Evolutionary conservation across 768 basidiomycete species (phyloP).

Genomic region (Pholiota conissans): DNA sequence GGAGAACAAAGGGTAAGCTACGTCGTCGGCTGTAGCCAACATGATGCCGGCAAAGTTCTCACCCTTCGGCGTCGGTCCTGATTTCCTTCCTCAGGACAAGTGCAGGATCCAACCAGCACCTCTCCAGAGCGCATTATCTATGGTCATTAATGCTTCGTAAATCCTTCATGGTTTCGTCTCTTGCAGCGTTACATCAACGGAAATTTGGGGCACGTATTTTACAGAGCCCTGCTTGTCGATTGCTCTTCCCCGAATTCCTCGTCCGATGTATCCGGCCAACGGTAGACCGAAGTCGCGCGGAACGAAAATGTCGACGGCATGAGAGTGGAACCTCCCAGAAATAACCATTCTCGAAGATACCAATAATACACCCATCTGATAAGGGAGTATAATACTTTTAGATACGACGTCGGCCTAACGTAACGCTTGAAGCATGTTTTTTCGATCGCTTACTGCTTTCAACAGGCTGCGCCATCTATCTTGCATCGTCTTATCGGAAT

Average conservation of each 20-base stretch:
- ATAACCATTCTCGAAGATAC: neutral
- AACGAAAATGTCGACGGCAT: neutral
- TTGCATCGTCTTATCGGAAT: neutral
- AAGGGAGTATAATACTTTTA: neutral
- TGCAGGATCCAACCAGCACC: too few relatives aligned
- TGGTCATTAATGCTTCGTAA: neutral
- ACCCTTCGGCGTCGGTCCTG: too few relatives aligned
- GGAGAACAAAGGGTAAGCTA: too few relatives aligned
- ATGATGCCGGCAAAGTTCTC: too few relatives aligned
- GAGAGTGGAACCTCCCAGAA: neutral
- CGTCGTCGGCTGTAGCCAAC: too few relatives aligned
- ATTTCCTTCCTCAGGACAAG: too few relatives aligned
- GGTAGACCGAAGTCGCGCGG: neutral
- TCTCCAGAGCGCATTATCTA: too few relatives aligned
- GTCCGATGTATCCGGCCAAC: neutral
- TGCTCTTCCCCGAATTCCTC: neutral
- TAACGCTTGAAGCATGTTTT: neutral
- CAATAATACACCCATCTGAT: neutral
- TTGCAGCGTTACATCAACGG: neutral
- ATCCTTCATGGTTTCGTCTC: neutral
- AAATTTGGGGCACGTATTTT: neutral
- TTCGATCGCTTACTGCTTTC: neutral
- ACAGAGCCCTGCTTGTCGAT: neutral
- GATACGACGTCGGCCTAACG: too few relatives aligned
- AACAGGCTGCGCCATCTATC: neutral